Conservation (phyloP, 257 asterid genomes). For the Eucommia ulmoides region DNA sequence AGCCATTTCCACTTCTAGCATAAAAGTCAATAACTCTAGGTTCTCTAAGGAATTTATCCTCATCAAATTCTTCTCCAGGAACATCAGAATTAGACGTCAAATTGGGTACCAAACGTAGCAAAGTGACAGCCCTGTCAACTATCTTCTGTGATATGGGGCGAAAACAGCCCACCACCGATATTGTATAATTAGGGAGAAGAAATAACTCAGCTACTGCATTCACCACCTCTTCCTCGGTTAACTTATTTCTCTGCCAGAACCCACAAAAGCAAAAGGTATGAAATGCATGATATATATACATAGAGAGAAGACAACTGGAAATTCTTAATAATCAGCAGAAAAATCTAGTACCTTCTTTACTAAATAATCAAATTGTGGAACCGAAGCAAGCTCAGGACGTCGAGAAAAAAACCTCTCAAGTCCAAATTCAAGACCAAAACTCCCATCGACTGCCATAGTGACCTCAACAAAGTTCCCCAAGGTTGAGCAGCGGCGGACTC, state of each 20-base stretch:
- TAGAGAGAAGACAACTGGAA: background rate
- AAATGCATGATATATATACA: conserved; percentile 6
- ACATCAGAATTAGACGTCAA: conserved; percentile 35
- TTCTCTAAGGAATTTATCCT: conserved; percentile 35
- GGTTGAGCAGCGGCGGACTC: too few species aligned
- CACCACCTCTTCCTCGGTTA: conserved; percentile 66
- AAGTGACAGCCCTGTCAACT: conserved; percentile 35
- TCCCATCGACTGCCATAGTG: conserved; percentile 65
- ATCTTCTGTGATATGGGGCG: conserved; percentile 57
- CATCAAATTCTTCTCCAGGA: conserved; percentile 28
- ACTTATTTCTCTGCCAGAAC: conserved; percentile 39
- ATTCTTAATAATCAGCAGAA: background rate
- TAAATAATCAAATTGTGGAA: conserved; percentile 30
- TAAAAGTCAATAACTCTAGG: conserved; percentile 43
- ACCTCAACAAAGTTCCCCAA: conserved; percentile 5
- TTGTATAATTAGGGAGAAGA: conserved; percentile 74
- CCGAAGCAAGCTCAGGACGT: conserved; percentile 42
- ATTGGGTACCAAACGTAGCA: conserved; percentile 52
- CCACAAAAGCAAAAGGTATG: conserved; percentile 10
- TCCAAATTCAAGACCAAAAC: conserved; percentile 45
- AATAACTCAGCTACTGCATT: conserved; percentile 49
- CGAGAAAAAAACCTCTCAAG: conserved; percentile 51
- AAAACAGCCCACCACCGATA: conserved; percentile 76
- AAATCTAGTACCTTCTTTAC: conserved; percentile 40
- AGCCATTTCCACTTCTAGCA: conserved; percentile 38